Conservation (phyloP, 345 rosid species). For the Arabidopsis thaliana region TAIR10.1 NC_003074.8:9560501-9561000, state of each 20-base stretch:
- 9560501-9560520: slow-evolving; percentile 59
- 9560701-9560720: slow-evolving; percentile 73
- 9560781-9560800: slow-evolving; percentile 62
- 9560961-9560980: slow-evolving; percentile 80
- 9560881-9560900: slow-evolving; percentile 61
- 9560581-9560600: slow-evolving; percentile 67
- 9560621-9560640: slow-evolving; percentile 84
- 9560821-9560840: slow-evolving; percentile 69
- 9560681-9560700: slow-evolving; percentile 68
- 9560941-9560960: slow-evolving; percentile 77
- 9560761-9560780: slow-evolving; percentile 56
- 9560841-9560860: slow-evolving; percentile 76
- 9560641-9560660: slow-evolving; percentile 74
- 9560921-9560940: slow-evolving; percentile 70
- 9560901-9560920: slow-evolving; percentile 61
- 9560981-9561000: slow-evolving; percentile 87
- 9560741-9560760: slow-evolving; percentile 58
- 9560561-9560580: slow-evolving; percentile 65
- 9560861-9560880: slow-evolving; percentile 66
- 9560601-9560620: slow-evolving; percentile 74
- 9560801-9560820: slow-evolving; percentile 69
- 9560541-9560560: slow-evolving; percentile 63
- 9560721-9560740: slow-evolving; percentile 70
- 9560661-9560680: slow-evolving; percentile 67
- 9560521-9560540: slow-evolving; percentile 53